These are phyloP conservation scores for Kregervanrija pseudodelftensis DNA, from an alignment of 805 yeast genomes.

Conservation along the genomic window DNA sequence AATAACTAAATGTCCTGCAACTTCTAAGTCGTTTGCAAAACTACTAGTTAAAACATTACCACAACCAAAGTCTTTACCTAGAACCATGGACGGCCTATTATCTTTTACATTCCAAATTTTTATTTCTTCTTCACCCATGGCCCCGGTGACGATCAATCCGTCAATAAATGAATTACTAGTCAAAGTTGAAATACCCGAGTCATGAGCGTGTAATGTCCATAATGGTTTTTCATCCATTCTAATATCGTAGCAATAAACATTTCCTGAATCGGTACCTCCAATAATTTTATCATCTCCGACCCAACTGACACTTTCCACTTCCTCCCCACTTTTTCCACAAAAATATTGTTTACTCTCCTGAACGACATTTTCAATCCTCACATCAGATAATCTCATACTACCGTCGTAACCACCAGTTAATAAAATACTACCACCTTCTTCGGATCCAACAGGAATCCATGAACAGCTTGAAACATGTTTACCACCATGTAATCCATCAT, in stretches of 20 bases:
- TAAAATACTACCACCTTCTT: constrained; percentile 53
- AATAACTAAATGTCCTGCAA: constrained; percentile 70
- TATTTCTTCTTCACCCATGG: constrained; percentile 81
- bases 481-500: constrained; percentile 54
- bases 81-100: constrained; percentile 69
- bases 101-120: constrained; percentile 76
- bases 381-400: constrained; percentile 75
- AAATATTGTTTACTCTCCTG: constrained; percentile 58
- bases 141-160: constrained; percentile 77
- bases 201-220: constrained; percentile 97
- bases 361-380: constrained; percentile 59
- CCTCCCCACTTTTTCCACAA: constrained; percentile 53
- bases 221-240: constrained; percentile 56
- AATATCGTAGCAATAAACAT: constrained; percentile 81
- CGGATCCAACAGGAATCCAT: constrained; percentile 55
- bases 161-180: constrained; percentile 60
- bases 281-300: constrained; percentile 39
- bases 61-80: constrained; percentile 86
- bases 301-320: constrained; percentile 80
- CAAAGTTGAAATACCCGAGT: constrained; percentile 82
- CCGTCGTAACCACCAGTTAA: constrained; percentile 93
- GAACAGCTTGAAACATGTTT: constrained; percentile 79
- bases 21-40: constrained; percentile 80
- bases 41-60: constrained; percentile 82
- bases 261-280: constrained; percentile 90